Conservation (phyloP, 495 filamentous ascomycete species). For the Tuber brumale region DNA sequence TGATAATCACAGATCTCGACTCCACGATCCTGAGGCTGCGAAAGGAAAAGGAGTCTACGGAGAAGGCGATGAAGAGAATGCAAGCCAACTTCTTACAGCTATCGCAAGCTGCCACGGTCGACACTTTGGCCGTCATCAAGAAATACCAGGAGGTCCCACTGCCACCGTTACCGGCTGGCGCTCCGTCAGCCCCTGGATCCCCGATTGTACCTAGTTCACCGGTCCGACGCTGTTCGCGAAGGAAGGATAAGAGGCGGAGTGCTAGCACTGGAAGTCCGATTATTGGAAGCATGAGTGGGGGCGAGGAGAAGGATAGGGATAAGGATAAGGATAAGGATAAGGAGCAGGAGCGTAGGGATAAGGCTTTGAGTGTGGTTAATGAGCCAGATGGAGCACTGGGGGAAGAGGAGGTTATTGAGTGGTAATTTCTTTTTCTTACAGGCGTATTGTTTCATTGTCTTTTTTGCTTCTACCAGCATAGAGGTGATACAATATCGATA, state of each 20-base stretch:
- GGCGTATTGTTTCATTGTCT: background rate
- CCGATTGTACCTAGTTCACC: constrained; percentile 17
- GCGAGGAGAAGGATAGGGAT: background rate
- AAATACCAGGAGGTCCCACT: constrained; percentile 27
- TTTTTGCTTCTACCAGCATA: background rate
- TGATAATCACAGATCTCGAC: constrained; percentile 28
- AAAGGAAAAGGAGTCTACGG: constrained; percentile 25
- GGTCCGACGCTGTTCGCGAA: constrained; percentile 10
- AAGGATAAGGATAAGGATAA: constrained; percentile 5
- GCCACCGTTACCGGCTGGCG: constrained; percentile 12
- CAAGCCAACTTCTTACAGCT: constrained; percentile 25
- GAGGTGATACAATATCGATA: background rate
- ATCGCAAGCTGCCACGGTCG: constrained; percentile 18
- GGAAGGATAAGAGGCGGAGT: constrained; percentile 4
- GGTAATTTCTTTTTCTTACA: background rate
- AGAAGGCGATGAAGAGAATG: constrained; percentile 30
- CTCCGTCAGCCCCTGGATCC: background rate
- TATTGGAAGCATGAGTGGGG: background rate
- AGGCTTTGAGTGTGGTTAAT: constrained; percentile 2
- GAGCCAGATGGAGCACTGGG: constrained; percentile 11
- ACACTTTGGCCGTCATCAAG: constrained; percentile 10
- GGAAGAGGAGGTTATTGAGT: constrained; percentile 14
- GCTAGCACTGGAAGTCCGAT: constrained; percentile 6
- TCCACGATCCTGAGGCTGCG: constrained; percentile 11
- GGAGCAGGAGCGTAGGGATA: constrained; percentile 8